phyloP scores from a whole-genome alignment of 1,139 yeast species.

The Candida sojae region DNA sequence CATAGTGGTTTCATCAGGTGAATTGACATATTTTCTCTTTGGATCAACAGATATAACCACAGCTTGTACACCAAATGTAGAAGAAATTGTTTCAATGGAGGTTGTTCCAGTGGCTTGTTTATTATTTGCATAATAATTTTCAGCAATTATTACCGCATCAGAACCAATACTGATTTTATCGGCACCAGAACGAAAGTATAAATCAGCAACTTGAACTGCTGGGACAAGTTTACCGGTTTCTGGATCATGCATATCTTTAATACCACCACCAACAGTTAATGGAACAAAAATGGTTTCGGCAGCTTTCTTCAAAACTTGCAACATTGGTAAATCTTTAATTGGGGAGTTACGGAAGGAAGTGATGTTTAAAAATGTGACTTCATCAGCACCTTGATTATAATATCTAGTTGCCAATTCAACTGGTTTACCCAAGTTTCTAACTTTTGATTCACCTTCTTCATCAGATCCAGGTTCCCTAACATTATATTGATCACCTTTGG shows the following conservation, averaged over 20 bases:
- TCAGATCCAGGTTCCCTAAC: conserved; percentile 72
- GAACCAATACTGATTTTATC: conserved; percentile 96
- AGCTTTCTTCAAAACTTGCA: conserved; percentile 78
- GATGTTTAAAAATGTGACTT: conserved; percentile 88
- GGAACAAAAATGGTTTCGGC: conserved; percentile 95
- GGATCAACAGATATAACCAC: conserved; percentile 98
- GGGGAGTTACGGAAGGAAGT: conserved; percentile 96
- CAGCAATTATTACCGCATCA: conserved; percentile 95
- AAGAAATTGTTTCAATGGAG: conserved; percentile 90
- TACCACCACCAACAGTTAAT: conserved; percentile 96
- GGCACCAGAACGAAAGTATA: conserved; percentile 94
- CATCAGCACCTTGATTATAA: conserved; percentile 94
- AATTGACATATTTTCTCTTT: conserved; percentile 70
- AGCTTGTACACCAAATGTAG: conserved; percentile 92
- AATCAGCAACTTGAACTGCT: conserved; percentile 86
- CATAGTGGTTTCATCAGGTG: conserved; percentile 64
- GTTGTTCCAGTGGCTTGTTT: conserved; percentile 65
- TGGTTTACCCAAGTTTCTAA: conserved; percentile 93
- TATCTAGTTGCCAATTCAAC: conserved; percentile 90
- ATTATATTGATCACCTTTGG: conserved; percentile 97
- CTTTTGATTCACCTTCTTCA: conserved; percentile 48
- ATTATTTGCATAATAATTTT: conserved; percentile 64
- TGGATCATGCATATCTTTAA: conserved; percentile 85
- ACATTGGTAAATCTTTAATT: conserved; percentile 88
- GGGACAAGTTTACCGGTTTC: conserved; percentile 68